Conservation (phyloP, 352 stramenopile genomes). For the Phytophthora palmivora region DNA sequence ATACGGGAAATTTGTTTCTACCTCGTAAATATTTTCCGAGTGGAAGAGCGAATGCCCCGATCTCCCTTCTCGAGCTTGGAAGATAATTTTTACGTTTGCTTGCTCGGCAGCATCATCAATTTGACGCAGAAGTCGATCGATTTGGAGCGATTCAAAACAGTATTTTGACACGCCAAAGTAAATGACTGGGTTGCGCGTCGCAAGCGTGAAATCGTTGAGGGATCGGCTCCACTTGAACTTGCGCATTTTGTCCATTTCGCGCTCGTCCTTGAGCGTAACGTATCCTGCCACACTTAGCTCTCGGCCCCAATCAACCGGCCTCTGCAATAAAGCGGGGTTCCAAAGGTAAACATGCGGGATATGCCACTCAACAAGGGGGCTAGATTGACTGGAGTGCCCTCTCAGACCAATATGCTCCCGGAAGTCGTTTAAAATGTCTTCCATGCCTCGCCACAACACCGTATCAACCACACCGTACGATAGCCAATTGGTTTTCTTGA, state of each 20-base stretch:
- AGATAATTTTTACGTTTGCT: constrained; percentile 56
- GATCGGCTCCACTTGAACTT: constrained; percentile 40
- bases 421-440: constrained; percentile 51
- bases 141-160: constrained; percentile 29
- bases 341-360: constrained; percentile 58
- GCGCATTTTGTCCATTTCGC: constrained; percentile 35
- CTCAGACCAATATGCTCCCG: constrained; percentile 42
- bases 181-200: constrained; percentile 37
- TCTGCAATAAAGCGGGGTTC: constrained; percentile 43
- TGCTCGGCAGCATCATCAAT: constrained; percentile 45
- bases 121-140: constrained; percentile 40
- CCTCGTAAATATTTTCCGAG: constrained; percentile 45
- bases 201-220: constrained; percentile 42
- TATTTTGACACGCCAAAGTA: constrained; percentile 51
- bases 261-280: constrained; percentile 41
- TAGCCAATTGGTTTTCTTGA: constrained; percentile 47
- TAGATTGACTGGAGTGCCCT: constrained; percentile 36
- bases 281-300: constrained; percentile 53
- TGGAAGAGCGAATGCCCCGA: constrained; percentile 19
- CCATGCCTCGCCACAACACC: constrained; percentile 40
- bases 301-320: constrained; percentile 49
- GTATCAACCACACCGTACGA: constrained; percentile 53
- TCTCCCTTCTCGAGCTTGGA: constrained; percentile 49
- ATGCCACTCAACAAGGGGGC: constrained; percentile 46
- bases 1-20: constrained; percentile 55